phyloP scores from a whole-genome alignment of 192 early-diverging fungal species.

The Lobulomyces angularis region DNA sequence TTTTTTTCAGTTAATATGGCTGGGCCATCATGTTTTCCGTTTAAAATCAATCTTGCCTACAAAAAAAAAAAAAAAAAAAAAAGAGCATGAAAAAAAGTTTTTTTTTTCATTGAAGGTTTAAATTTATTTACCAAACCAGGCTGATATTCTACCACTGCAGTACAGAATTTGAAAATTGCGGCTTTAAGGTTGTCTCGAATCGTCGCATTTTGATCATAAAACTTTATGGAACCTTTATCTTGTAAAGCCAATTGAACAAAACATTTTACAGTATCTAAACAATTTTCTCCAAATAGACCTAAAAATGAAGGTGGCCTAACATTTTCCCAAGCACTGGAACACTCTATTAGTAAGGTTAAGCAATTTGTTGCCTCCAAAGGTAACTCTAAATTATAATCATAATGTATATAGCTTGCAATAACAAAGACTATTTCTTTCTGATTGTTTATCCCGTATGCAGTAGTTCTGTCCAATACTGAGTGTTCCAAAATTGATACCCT shows the following conservation, averaged over 20 bases:
- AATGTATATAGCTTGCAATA: constrained; percentile 26
- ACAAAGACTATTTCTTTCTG: constrained; percentile 27
- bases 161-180: constrained; percentile 19
- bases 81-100: too few species aligned
- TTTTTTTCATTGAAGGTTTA: too few species aligned
- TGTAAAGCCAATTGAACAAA: constrained; percentile 15
- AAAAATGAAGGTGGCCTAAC: constrained; percentile 32
- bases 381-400: constrained; percentile 21
- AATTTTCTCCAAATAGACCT: constrained; percentile 34
- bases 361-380: constrained; percentile 19
- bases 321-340: constrained; percentile 28
- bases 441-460: not conserved
- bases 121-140: constrained; percentile 31
- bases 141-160: constrained; percentile 24
- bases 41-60: too few species aligned
- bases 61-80: too few species aligned
- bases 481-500: constrained; percentile 24
- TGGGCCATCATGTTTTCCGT: too few species aligned
- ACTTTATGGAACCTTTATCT: constrained; percentile 4
- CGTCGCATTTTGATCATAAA: too few species aligned
- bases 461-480: constrained; percentile 27
- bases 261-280: constrained; percentile 10
- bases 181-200: constrained; percentile 18
- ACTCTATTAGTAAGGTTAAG: constrained; percentile 27
- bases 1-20: too few species aligned